phyloP scores from a whole-genome alignment of 768 basidiomycete genomes.

The Mycena alexandri region DNA sequence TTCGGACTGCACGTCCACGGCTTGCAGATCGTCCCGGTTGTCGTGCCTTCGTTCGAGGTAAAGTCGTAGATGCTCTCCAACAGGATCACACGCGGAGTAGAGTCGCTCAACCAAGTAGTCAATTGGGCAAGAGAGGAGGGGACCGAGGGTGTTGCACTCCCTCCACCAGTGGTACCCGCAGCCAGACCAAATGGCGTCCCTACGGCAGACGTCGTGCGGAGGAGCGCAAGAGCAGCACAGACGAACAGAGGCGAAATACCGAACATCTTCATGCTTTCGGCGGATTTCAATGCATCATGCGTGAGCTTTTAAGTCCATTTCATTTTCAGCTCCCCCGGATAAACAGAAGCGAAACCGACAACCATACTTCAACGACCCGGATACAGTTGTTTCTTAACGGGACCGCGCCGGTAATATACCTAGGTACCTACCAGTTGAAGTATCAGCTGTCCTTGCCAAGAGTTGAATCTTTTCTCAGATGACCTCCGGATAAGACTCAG shows the following conservation, averaged over 20 bases:
- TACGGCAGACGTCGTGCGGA: constrained; percentile 20
- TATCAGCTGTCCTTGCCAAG: constrained; percentile 3
- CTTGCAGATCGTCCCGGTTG: constrained; percentile 36
- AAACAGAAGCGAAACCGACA: constrained; percentile 5
- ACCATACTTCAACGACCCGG: no score
- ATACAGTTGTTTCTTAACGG: background rate
- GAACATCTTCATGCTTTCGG: constrained; percentile 10
- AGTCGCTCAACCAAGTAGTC: constrained; percentile 43
- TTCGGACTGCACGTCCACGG: constrained; percentile 45
- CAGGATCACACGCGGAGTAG: constrained; percentile 41
- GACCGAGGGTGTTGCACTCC: constrained; percentile 38
- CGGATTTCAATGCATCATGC: background rate
- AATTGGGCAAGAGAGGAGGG: constrained; percentile 42
- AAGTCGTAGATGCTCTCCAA: constrained; percentile 41
- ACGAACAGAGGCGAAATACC: constrained; percentile 23
- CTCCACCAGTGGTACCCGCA: constrained; percentile 42
- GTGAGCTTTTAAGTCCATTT: constrained; percentile 9
- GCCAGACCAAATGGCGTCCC: constrained; percentile 40
- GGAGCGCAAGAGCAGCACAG: constrained; percentile 21
- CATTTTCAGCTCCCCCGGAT: background rate
- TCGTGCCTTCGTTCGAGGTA: constrained; percentile 39
- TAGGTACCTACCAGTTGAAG: background rate
- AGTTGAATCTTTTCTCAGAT: constrained; percentile 2
- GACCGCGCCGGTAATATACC: background rate
- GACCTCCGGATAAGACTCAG: no score